A percentile compares a stretch with the other conserved stretches of the same genome.
Evolutionary conservation across 441 rosid species (phyloP).

Genomic region (Macaranga tanarius): DNA sequence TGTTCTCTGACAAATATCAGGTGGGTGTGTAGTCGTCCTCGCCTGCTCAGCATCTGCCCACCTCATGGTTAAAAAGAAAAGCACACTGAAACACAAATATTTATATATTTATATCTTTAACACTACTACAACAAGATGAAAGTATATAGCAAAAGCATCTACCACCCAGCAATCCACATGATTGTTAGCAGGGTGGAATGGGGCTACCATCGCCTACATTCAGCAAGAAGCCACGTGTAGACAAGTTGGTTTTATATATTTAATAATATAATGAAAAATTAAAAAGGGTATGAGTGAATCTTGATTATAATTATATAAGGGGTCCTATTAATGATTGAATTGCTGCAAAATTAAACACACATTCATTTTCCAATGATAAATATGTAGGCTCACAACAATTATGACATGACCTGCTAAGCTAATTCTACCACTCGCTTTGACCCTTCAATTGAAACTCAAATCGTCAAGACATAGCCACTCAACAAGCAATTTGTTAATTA

Average conservation of each 20-base stretch:
- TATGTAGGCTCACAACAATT: background rate
- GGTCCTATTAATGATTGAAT: constrained; percentile 28
- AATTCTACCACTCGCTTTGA: constrained; percentile 26
- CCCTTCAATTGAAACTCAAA: background rate
- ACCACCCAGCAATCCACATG: constrained; percentile 22
- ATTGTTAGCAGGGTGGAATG: constrained; percentile 14
- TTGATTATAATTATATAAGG: background rate
- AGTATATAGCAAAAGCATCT: background rate
- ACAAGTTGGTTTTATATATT: background rate
- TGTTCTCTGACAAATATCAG: constrained; percentile 24
- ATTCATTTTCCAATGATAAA: constrained; percentile 15
- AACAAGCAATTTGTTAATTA: too few species aligned
- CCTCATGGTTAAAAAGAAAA: too few species aligned
- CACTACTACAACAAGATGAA: too few species aligned
- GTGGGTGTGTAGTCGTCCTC: constrained; percentile 1
- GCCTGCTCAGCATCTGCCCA: background rate
- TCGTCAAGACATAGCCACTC: background rate
- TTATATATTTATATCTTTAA: background rate
- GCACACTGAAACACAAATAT: too few species aligned
- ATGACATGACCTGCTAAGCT: constrained; percentile 31
- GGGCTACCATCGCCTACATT: background rate
- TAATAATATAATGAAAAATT: too few species aligned
- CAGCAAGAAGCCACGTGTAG: background rate
- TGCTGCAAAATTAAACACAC: constrained; percentile 2
- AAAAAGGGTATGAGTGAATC: background rate